Evolutionary conservation across 1,284 basidiomycete genomes (phyloP), one percentile per base, ranked within the genome.

Genomic region (Hypsizygus ulmarius): DNA sequence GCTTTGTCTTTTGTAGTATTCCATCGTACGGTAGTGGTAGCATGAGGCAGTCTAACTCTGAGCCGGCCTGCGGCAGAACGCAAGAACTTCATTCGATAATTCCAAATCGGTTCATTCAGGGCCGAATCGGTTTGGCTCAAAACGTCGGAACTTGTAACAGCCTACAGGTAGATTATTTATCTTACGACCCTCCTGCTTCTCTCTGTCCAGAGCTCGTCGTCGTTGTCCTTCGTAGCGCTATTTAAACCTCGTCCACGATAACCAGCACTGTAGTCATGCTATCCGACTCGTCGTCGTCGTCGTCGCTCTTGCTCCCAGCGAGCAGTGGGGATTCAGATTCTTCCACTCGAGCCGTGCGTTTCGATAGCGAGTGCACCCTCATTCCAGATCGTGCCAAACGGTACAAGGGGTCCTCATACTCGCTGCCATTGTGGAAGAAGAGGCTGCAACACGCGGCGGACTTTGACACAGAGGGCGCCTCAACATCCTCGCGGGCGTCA

Each of bases 321-420:
- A 36, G 38, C 5, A 47, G 45, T 2, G 29, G 39, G 39, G 50
- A 51, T 15, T 29, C 40, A 29, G 42, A 51, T 39, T 47, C 43
- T 28, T 44, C 18, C 14, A 44, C 39, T 50, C 66, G 72, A 43
- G 62, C 72, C n/a, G 82, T 87, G 8, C 75, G 83, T 46, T 87
- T 87, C 64, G 77, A 86, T 67, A 69, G 72, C 42, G 74, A 80
- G 55, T 87, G 84, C 52, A 68, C 84, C 4, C 74, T 87, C 51
- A 87, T 87, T 47, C 85, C 84, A 11, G 77, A 82, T 50, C 61
- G 62, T 49, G 65, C 71, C 4, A 72, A 73, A 50, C 63, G 73
- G 32, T 71, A 77, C 39, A 67, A 71, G 43, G 68, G 84, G 43
- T 62, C 80, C 54, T 79, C 80, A 2, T 83, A 82, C 52, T 71